Conservation (phyloP, 2,329 filamentous ascomycete species). For the Alternaria triticimaculans region DNA sequence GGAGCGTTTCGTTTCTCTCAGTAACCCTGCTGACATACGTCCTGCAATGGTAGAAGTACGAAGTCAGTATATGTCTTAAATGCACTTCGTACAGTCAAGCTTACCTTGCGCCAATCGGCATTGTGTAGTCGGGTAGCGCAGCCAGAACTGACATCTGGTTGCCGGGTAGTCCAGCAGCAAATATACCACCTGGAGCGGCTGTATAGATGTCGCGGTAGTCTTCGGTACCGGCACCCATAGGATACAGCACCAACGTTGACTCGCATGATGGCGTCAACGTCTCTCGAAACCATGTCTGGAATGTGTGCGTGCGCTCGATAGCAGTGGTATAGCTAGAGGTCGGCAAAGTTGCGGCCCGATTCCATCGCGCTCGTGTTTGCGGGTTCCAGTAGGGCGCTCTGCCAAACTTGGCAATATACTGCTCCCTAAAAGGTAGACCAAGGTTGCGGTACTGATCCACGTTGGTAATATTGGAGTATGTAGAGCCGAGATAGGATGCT, state of each 20-base stretch:
- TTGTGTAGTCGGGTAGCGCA: slow-evolving; percentile 13
- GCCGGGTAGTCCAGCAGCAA: slow-evolving; percentile 6
- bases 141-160: slow-evolving; percentile 15
- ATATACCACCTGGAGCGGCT: slow-evolving; percentile 2
- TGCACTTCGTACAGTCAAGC: background rate
- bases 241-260: slow-evolving; percentile 14
- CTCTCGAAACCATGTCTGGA: slow-evolving; percentile 9
- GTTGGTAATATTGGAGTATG: slow-evolving; percentile 19
- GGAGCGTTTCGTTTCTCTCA: slow-evolving; percentile 15
- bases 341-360: slow-evolving; percentile 5
- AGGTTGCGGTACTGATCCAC: slow-evolving; percentile 18
- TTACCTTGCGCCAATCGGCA: slow-evolving; percentile 14
- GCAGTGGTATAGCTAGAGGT: slow-evolving; percentile 8
- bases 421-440: slow-evolving; percentile 9
- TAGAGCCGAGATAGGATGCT: slow-evolving; percentile 14
- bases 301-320: slow-evolving; percentile 4
- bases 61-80: background rate
- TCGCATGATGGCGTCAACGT: slow-evolving; percentile 15
- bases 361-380: slow-evolving; percentile 14
- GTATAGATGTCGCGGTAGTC: slow-evolving; percentile 15
- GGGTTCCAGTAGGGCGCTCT: slow-evolving; percentile 19
- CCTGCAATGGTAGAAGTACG: background rate
- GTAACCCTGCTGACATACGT: slow-evolving; percentile 9
- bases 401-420: slow-evolving; percentile 12
- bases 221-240: slow-evolving; percentile 12